These are phyloP conservation scores for Ustilago lituana DNA, from an alignment of 1,284 basidiomycete species.

Conservation along the genomic window DNA sequence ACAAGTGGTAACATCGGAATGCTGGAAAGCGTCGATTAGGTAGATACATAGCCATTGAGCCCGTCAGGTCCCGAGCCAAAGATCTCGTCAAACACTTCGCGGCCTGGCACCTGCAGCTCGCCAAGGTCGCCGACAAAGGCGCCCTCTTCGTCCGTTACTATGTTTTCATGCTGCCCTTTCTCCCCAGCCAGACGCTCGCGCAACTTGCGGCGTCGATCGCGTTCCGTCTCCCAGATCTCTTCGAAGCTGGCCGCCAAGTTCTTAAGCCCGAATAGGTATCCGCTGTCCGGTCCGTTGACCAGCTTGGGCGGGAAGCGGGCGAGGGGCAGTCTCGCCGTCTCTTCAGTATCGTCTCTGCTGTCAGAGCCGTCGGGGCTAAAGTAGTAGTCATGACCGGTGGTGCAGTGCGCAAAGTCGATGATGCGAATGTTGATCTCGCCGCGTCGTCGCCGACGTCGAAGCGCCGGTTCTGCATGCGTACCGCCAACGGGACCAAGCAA, in stretches of 20 bases:
- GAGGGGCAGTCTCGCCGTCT: slow-evolving; percentile 30
- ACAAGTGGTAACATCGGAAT: background rate
- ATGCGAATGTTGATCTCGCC: slow-evolving; percentile 95
- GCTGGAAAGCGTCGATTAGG: slow-evolving; percentile 9
- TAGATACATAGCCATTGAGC: slow-evolving; percentile 55
- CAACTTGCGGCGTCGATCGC: slow-evolving; percentile 32
- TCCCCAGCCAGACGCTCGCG: slow-evolving; percentile 1
- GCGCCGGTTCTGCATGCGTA: slow-evolving; percentile 6
- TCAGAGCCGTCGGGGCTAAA: slow-evolving; percentile 66
- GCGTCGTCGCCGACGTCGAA: slow-evolving; percentile 65
- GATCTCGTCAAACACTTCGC: slow-evolving; percentile 65
- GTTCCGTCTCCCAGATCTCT: slow-evolving; percentile 64
- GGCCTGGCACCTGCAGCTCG: slow-evolving; percentile 52
- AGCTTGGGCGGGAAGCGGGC: slow-evolving; percentile 85
- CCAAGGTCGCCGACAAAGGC: slow-evolving; percentile 50
- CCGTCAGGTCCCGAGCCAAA: slow-evolving; percentile 56
- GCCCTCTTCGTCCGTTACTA: slow-evolving; percentile 31
- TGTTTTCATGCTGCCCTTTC: slow-evolving; percentile 15
- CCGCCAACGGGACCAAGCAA: slow-evolving; percentile 29
- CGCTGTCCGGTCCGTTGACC: slow-evolving; percentile 86
- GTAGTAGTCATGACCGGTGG: slow-evolving; percentile 90
- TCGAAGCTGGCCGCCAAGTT: slow-evolving; percentile 78
- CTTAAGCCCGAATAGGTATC: slow-evolving; percentile 90
- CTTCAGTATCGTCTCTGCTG: background rate
- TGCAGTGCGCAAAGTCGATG: slow-evolving; percentile 99